Evolutionary conservation across 2,329 filamentous ascomycete species (phyloP).

Genomic region (Diplodia intermedia): DNA sequence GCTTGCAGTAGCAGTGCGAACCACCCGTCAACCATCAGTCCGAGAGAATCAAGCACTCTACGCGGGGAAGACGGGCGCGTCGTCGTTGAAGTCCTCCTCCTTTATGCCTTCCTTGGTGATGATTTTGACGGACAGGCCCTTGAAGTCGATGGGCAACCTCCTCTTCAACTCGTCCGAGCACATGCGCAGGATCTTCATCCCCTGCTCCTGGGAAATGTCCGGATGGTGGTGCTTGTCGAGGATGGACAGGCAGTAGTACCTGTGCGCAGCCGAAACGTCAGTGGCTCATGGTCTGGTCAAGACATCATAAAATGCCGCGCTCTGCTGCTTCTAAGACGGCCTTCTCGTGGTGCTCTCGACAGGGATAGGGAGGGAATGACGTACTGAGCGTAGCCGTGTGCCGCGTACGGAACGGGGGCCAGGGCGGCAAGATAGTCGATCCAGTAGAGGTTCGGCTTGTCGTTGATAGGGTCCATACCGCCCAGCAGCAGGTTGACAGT

Average conservation of each 20-base stretch:
- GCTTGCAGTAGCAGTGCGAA: background rate
- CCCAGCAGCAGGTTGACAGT: slow-evolving; percentile 95
- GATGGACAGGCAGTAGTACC: slow-evolving; percentile 97
- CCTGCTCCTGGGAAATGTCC: slow-evolving; percentile 86
- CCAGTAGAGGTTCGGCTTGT: slow-evolving; percentile 94
- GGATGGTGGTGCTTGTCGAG: slow-evolving; percentile 99
- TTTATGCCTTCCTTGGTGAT: slow-evolving; percentile 92
- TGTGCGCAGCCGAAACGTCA: slow-evolving; percentile 44
- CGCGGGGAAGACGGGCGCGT: slow-evolving; percentile 66
- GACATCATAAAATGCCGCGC: background rate
- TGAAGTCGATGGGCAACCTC: slow-evolving; percentile 97
- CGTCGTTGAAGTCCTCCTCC: slow-evolving; percentile 85
- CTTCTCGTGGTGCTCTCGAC: background rate
- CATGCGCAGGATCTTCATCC: slow-evolving; percentile 89
- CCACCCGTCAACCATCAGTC: background rate
- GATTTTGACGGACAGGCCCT: slow-evolving; percentile 91
- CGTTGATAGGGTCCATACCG: slow-evolving; percentile 88
- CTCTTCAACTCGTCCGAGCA: slow-evolving; percentile 98
- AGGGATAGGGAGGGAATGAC: slow-evolving; percentile 43
- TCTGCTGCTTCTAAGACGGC: background rate
- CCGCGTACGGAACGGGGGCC: slow-evolving; percentile 90
- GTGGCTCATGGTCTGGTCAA: background rate
- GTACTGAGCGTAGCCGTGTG: slow-evolving; percentile 96
- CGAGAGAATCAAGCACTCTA: background rate
- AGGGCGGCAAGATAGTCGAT: slow-evolving; percentile 92